Evolutionary conservation across 257 asterid species (phyloP), one percentile per base, ranked within the genome.

Genomic region (Ocimum tenuiflorum): DNA sequence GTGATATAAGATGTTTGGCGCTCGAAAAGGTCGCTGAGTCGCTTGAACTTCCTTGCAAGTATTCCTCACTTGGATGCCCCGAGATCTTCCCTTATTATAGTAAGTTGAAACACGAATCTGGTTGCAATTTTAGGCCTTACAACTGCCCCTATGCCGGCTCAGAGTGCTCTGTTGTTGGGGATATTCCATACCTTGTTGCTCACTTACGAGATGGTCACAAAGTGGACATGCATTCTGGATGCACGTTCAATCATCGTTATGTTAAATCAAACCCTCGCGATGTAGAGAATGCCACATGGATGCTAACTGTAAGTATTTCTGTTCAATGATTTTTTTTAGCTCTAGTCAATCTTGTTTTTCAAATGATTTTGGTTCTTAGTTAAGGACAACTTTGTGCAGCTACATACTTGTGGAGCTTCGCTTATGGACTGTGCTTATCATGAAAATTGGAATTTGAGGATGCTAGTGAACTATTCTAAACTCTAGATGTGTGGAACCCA

Each of bases 241-340:
- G 88, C 83, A 90, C 97, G 12, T 90, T 90, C 77, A 90, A 87
- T 80, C 97, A 90, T 73, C 97, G 95, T 23, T 90, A 87, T 65
- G 96, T 90, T 65, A 90, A 90, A 67, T 87, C 97, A 36, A 90
- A 87, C 82, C 95, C 96, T 29, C 88, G 96, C 48, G 97, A 90
- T 74, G 97, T 90, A 29, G 97, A 90, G 83, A 90, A 90, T 33
- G 97, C 95, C 47, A 90, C 97, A 3, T 90, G 97, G 97, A 90
- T 90, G 96, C 77, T 90, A 79, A 90, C 97, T 38, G 97, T 89
- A 63, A 82, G 95, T 82, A 60, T 57, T 55, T 48, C 38, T 67
- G 2, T 41, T 23, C 20, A 18, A 2, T 4, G 46, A 15, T 24
- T 63, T 0, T 43, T 47, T n/a, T n/a, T n/a, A 14, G 53, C 51